Base-by-base conservation (phyloP, 1,139 yeast species). In the Pichia sp. region DNA sequence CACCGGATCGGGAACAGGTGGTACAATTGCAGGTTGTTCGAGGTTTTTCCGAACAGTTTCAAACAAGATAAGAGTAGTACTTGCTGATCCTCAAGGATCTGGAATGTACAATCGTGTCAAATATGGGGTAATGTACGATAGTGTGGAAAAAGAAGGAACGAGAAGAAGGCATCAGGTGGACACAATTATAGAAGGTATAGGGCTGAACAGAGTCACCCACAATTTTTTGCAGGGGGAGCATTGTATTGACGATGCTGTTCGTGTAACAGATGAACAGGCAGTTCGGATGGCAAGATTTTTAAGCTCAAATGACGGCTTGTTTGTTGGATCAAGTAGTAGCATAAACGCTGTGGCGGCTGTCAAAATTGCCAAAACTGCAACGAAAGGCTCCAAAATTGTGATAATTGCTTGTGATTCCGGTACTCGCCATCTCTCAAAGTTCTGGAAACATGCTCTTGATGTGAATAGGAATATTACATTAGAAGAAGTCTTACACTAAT, bases 41-140 rank as follows among this genome's bases (percentile, higher is more conserved):
- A 77, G 76, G 57, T 90, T 74, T 67, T 74, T 93, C 57, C 89
- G 89, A 64, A 81, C 80, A 56, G 67, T 72, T 51, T 69, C 75
- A 1, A 49, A 62, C 0, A 62, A 78, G 1, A 62, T 69, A 6
- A 73, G 70, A 48, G 77, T 83, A 1, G 75, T 88, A 1, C 73
- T 93, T 42, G 96, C 97, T 0, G 99, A 93, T 69, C 99, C 98
- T 0, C 98, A 90, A 65, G 99, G 99, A 0, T 84, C 95, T 11
- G 99, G 99, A 0, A 78, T 93, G 61, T 87, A 78, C 65, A 90
- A 93, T 71, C 75, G 96, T 58, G 81, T 93, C 55, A 89, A 89
- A 64, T 84, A 74, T 65, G 97, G 97, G 1, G 98, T 93, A 6
- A 90, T 93, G 97, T 93, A 89, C 68, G 96, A 92, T 63, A 61